Percentiles rank a stretch among this genome's conserved stretches.
phyloP scores from a whole-genome alignment of 2,329 filamentous ascomycete species.

The Thielaviopsis punctulata region DNA sequence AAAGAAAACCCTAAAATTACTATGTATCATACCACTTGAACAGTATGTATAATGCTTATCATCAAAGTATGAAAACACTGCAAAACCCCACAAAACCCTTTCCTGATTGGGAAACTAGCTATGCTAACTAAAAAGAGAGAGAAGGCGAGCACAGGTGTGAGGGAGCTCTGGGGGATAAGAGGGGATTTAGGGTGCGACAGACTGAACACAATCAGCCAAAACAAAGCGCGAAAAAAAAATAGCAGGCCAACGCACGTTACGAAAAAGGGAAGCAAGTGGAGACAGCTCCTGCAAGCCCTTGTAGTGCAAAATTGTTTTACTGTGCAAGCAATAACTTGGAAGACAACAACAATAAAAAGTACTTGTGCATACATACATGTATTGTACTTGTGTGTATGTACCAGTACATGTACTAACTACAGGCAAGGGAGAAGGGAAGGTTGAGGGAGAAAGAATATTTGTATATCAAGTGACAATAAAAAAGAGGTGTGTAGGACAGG shows the following conservation, averaged over 20 bases:
- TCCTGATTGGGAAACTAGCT: conserved; percentile 6
- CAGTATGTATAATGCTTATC: background rate
- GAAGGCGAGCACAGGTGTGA: conserved; percentile 12
- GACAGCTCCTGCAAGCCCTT: background rate
- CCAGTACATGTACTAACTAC: no score
- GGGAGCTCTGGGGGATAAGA: conserved; percentile 13
- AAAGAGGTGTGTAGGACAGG: no score
- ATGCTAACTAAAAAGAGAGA: conserved; percentile 10
- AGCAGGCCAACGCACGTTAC: background rate
- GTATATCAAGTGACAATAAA: no score
- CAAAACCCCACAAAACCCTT: background rate
- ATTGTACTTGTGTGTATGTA: no score
- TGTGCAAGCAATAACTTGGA: background rate
- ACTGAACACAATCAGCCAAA: conserved; percentile 10
- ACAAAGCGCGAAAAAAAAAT: conserved; percentile 6
- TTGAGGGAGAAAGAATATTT: no score
- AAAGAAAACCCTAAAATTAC: no score
- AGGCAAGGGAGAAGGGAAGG: no score
- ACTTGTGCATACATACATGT: no score
- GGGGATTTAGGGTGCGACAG: conserved; percentile 1
- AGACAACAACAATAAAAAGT: no score
- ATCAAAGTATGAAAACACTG: background rate
- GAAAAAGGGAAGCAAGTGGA: background rate
- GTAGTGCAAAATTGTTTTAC: background rate
- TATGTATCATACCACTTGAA: no score